Conservation (phyloP, 495 filamentous ascomycete genomes). For the Massariosphaeria phaeospora region DNA sequence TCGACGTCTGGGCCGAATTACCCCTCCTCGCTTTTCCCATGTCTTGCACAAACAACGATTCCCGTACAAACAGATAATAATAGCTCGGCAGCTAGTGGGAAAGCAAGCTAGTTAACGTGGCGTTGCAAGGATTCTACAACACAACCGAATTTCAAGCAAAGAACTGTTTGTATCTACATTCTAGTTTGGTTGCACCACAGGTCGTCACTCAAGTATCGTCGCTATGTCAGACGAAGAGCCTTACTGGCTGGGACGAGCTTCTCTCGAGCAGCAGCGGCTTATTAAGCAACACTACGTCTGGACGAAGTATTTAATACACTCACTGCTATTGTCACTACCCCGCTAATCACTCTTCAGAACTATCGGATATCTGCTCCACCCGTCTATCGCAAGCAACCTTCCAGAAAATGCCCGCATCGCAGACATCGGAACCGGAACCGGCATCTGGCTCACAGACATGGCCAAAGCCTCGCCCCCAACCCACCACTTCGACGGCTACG, state of each 20-base stretch:
- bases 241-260: slow-evolving; percentile 20
- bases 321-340: background rate
- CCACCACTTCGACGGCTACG: slow-evolving; percentile 41
- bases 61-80: no score
- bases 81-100: no score
- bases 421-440: slow-evolving; percentile 24
- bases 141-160: background rate
- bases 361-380: slow-evolving; percentile 26
- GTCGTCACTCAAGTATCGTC: background rate
- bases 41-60: no score
- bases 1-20: no score
- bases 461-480: slow-evolving; percentile 35
- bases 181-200: background rate
- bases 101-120: slow-evolving; percentile 10
- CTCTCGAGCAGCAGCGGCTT: slow-evolving; percentile 20
- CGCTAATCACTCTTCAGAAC: background rate
- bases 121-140: background rate
- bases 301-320: slow-evolving; percentile 10
- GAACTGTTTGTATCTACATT: background rate
- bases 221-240: slow-evolving; percentile 16
- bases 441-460: slow-evolving; percentile 34
- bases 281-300: slow-evolving; percentile 16
- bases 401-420: slow-evolving; percentile 21
- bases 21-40: no score
- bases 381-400: slow-evolving; percentile 16